Conservation (phyloP, 1,284 basidiomycete genomes). For the Cryptococcus sp. region DNA sequence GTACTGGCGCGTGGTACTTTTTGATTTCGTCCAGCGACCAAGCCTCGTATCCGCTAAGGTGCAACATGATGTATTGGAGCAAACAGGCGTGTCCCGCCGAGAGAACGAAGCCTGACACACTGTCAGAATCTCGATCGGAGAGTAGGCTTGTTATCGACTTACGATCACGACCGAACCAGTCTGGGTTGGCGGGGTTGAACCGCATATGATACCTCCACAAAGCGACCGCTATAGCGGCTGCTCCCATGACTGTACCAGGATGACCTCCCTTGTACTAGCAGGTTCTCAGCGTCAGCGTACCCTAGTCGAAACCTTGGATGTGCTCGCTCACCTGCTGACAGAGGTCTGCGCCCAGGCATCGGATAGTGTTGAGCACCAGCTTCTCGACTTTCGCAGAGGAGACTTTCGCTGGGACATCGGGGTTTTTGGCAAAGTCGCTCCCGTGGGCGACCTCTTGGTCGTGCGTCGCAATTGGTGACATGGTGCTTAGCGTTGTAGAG, state of each 20-base stretch:
- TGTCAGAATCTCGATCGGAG: not conserved
- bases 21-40: conserved; percentile 49
- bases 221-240: conserved; percentile 43
- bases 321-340: conserved; percentile 39
- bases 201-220: conserved; percentile 44
- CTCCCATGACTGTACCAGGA: conserved; percentile 56
- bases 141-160: conserved; percentile 4
- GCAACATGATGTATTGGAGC: conserved; percentile 51
- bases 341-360: conserved; percentile 49
- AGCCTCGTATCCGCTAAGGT: conserved; percentile 47
- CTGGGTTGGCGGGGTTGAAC: conserved; percentile 47
- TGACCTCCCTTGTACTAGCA: conserved; percentile 52
- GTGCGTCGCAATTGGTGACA: conserved; percentile 11
- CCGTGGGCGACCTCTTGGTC: conserved; percentile 5
- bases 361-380: conserved; percentile 48
- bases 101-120: conserved; percentile 40
- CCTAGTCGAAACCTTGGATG: not conserved
- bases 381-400: conserved; percentile 29
- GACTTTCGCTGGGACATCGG: conserved; percentile 12
- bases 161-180: conserved; percentile 44
- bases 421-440: conserved; percentile 12
- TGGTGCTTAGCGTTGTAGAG: not conserved
- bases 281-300: not conserved
- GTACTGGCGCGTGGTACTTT: conserved; percentile 43
- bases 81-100: conserved; percentile 51